Evolutionary conservation across 2,329 filamentous ascomycete genomes (phyloP).

Genomic region (Aspergillus neotritici): DNA sequence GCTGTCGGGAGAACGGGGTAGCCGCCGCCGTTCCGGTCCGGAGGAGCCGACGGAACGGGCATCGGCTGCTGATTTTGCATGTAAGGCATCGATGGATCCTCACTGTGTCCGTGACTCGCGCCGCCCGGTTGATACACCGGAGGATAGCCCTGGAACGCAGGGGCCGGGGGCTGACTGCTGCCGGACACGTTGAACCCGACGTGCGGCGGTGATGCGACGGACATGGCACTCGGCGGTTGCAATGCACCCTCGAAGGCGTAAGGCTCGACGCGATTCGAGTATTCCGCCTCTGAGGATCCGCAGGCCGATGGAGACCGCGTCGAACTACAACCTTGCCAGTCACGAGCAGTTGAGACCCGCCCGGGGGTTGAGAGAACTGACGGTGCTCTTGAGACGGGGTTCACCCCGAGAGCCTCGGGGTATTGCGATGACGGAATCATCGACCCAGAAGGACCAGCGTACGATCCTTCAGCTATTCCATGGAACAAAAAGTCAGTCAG

Average conservation of each 20-base stretch:
- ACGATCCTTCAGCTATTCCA: slow-evolving; percentile 14
- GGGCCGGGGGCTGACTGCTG: slow-evolving; percentile 12
- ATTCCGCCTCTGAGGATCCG: slow-evolving; percentile 25
- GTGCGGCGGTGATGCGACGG: slow-evolving; percentile 17
- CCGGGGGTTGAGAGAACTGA: slow-evolving; percentile 21
- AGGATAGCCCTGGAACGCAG: slow-evolving; percentile 16
- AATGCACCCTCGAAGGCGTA: slow-evolving; percentile 16
- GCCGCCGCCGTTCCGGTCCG: slow-evolving; percentile 10
- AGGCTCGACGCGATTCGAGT: slow-evolving; percentile 20
- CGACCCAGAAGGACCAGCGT: slow-evolving; percentile 13
- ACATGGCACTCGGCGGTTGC: slow-evolving; percentile 12
- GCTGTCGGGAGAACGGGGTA: slow-evolving; percentile 12
- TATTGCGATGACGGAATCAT: slow-evolving; percentile 22
- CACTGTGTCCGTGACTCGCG: slow-evolving; percentile 10
- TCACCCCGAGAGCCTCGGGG: slow-evolving; percentile 14
- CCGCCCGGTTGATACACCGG: slow-evolving; percentile 14
- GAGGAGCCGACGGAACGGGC: slow-evolving; percentile 13
- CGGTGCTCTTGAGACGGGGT: slow-evolving; percentile 17
- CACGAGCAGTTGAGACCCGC: slow-evolving; percentile 22
- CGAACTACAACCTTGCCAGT: slow-evolving; percentile 25
- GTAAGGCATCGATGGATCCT: slow-evolving; percentile 15
- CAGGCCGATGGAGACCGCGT: slow-evolving; percentile 24
- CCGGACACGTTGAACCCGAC: slow-evolving; percentile 16
- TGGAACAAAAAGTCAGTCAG: background rate
- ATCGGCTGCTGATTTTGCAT: slow-evolving; percentile 15